These are phyloP conservation scores for Penicillium sp. DNA, from an alignment of 2,329 filamentous ascomycete species.

Conservation along the genomic window DNA sequence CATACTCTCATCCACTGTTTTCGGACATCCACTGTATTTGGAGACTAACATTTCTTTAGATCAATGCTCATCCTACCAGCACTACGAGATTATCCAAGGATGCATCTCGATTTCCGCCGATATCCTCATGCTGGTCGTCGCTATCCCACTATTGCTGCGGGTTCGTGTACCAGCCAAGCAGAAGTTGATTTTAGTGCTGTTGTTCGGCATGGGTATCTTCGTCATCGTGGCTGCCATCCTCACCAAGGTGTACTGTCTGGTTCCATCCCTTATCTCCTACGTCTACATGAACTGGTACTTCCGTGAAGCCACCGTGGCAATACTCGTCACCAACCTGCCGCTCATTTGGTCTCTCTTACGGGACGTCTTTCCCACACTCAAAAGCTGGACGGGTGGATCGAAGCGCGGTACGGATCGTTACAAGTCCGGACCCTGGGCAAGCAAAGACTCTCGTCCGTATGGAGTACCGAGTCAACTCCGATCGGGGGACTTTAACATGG, in stretches of 20 bases:
- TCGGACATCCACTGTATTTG: too few species aligned
- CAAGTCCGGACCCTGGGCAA: constrained; percentile 29
- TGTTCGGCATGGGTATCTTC: constrained; percentile 45
- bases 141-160: constrained; percentile 40
- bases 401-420: constrained; percentile 32
- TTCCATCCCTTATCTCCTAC: constrained; percentile 38
- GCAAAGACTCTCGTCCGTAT: constrained; percentile 27
- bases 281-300: constrained; percentile 47
- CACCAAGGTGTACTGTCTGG: constrained; percentile 47
- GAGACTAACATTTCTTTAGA: constrained; percentile 20
- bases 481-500: constrained; percentile 29
- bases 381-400: constrained; percentile 39
- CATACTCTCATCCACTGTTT: background rate
- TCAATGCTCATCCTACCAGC: constrained; percentile 42
- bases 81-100: constrained; percentile 44
- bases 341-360: constrained; percentile 49
- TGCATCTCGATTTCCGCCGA: constrained; percentile 45
- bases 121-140: constrained; percentile 40
- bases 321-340: constrained; percentile 49
- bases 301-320: constrained; percentile 41
- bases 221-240: constrained; percentile 47
- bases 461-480: constrained; percentile 26
- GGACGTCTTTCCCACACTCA: constrained; percentile 43
- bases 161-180: constrained; percentile 39
- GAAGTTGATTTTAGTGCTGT: constrained; percentile 39